These are phyloP conservation scores for Linum lewisii DNA, from an alignment of 345 rosid genomes.

Conservation along the genomic window DNA sequence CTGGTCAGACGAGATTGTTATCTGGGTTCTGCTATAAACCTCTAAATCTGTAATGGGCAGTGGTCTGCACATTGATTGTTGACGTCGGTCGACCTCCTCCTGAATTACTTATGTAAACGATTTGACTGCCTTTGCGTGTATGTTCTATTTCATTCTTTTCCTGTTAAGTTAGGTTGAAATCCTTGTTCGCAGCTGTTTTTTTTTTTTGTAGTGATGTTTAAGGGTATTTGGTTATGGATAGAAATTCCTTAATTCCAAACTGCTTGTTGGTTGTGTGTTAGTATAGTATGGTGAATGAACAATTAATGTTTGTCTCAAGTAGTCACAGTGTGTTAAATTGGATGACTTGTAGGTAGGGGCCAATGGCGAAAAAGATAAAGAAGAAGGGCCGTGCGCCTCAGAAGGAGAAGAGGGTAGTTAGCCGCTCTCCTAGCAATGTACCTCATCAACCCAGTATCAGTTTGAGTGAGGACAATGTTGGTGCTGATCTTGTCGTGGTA, in stretches of 20 bases:
- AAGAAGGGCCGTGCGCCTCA: conserved; percentile 52
- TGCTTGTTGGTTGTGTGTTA: background rate
- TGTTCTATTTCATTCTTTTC: background rate
- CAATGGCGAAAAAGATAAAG: conserved; percentile 86
- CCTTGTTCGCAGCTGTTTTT: background rate
- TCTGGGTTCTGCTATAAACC: background rate
- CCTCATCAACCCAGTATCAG: conserved; percentile 25
- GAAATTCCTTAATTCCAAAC: background rate
- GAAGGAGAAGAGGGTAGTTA: conserved; percentile 36
- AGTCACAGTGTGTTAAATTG: conserved; percentile 12
- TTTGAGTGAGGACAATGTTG: conserved; percentile 9
- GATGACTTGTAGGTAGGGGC: conserved; percentile 24
- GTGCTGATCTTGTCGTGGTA: conserved; percentile 21
- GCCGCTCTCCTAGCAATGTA: conserved; percentile 27
- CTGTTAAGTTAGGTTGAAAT: background rate
- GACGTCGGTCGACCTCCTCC: no score
- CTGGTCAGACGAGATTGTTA: background rate
- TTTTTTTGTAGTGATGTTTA: background rate
- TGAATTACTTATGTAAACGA: background rate
- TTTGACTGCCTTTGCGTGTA: background rate
- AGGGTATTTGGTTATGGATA: background rate
- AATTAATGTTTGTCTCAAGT: conserved; percentile 2
- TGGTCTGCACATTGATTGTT: background rate
- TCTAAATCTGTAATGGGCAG: background rate
- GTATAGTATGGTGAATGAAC: no score